Conservation (phyloP, 1,139 yeast genomes). For the Pichiaceae sp. region DNA sequence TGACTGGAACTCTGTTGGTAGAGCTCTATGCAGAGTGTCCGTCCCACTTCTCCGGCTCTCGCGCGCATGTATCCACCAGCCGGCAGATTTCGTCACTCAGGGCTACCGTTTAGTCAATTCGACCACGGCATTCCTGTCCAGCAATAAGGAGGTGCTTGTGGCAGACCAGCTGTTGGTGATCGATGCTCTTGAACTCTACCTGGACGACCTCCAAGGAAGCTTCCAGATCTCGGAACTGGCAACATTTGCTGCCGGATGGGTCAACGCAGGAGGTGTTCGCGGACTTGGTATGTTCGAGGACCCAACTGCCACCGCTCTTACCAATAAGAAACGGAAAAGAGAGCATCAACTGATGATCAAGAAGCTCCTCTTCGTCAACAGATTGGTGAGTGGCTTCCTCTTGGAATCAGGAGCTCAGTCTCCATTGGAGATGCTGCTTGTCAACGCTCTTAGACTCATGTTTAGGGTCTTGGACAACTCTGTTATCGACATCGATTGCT, state of each 20-base stretch:
- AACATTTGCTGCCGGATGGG: conserved; percentile 32
- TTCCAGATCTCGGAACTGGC: conserved; percentile 34
- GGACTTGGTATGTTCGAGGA: conserved; percentile 33
- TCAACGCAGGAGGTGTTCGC: conserved; percentile 44
- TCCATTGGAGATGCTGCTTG: conserved; percentile 37
- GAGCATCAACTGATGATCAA: conserved; percentile 49
- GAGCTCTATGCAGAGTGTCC: conserved; percentile 55
- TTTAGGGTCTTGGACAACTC: conserved; percentile 48
- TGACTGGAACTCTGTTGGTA: conserved; percentile 55
- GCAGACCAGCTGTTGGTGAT: conserved; percentile 54
- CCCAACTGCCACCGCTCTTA: conserved; percentile 15
- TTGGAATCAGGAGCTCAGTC: conserved; percentile 23
- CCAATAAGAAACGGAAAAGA: conserved; percentile 30
- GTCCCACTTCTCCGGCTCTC: conserved; percentile 39
- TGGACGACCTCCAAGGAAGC: conserved; percentile 33
- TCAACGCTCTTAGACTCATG: conserved; percentile 53
- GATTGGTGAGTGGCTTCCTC: conserved; percentile 44
- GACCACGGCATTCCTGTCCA: conserved; percentile 38
- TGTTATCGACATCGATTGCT: conserved; percentile 43
- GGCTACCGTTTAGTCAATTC: conserved; percentile 30
- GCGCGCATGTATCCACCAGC: conserved; percentile 23
- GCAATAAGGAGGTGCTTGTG: conserved; percentile 38
- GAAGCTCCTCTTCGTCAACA: conserved; percentile 51
- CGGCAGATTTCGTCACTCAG: conserved; percentile 25
- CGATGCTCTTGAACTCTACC: conserved; percentile 48